Evolutionary conservation across 768 basidiomycete genomes (phyloP), one percentile per base, ranked within the genome.

Genomic region (Amylocystis lapponica): DNA sequence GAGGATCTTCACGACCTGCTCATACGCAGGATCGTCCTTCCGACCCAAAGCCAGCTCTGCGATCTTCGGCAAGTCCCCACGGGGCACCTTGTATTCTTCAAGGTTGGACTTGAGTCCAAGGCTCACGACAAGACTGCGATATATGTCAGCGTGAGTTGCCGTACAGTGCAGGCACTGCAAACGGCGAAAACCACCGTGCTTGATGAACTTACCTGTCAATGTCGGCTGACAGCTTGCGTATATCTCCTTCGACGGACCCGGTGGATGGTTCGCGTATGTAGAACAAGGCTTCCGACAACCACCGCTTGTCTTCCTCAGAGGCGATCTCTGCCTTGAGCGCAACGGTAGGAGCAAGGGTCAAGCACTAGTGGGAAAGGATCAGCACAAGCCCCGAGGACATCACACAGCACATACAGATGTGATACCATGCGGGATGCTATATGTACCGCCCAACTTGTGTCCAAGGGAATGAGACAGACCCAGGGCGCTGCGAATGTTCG

Each of bases 401-500:
- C 5, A 33, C 17, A 21, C 12, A 21, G 4, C 14, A 54, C 77
- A 61, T 48, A 84, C 85, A n/a, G 86, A 87, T 4, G 87, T 88
- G 48, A 87, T 83, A 8, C 87, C 87, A 58, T 91, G 86, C 17
- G 86, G 83, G 43, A 91, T 87, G 39, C 70, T 64, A 54, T 88
- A 90, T 32, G 68, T 66, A 14, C 84, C 84, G 3, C 86, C 86
- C 10, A 86, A 71, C 53, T 72, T 78, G 58, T 87, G 83, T 4
- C 86, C 85, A 4, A 90, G 70, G 3, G 79, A 65, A 61, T 90
- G 87, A 21, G 86, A 88, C 16, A 88, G 66, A 21, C 86, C 86
- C n/a, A 85, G 55, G 5, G 83, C 62, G 53, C 79, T 86, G 50
- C 16, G 36, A 37, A 33, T 25, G 16, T 26, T 20, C 46, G 23